These are phyloP conservation scores for Phytophthora sp. DNA, from an alignment of 352 stramenopile genomes.

Conservation along the genomic window DNA sequence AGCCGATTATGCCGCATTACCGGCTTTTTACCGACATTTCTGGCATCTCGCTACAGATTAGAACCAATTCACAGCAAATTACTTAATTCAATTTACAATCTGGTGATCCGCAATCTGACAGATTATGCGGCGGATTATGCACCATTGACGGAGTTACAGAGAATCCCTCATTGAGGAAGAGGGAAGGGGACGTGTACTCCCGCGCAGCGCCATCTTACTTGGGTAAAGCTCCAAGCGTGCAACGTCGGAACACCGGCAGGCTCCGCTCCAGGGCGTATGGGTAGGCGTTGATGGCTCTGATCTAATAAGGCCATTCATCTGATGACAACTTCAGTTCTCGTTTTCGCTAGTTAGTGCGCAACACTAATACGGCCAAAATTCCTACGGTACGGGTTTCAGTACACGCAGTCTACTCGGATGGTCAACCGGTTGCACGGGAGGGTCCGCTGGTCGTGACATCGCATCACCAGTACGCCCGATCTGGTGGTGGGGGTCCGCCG, in stretches of 20 bases:
- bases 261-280: neutral
- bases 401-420: constrained; percentile 15
- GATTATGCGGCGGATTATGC: too few species aligned
- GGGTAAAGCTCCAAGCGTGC: too few species aligned
- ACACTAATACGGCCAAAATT: neutral
- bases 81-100: constrained; percentile 17
- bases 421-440: neutral
- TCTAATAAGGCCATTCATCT: neutral
- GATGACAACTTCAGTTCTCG: constrained; percentile 14
- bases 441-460: too few species aligned
- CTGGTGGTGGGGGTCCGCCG: too few species aligned
- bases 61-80: neutral
- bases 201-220: too few species aligned
- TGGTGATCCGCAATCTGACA: constrained; percentile 16
- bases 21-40: constrained; percentile 13
- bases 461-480: neutral
- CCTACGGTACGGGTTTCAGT: constrained; percentile 7
- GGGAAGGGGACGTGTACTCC: too few species aligned
- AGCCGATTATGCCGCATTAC: constrained; percentile 12
- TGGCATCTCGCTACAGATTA: neutral
- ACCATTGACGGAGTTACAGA: too few species aligned
- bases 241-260: neutral
- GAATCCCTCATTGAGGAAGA: too few species aligned
- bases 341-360: constrained; percentile 7
- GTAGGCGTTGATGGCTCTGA: neutral